Evolutionary conservation across 2,329 filamentous ascomycete genomes (phyloP), one percentile per base, ranked within the genome.

Genomic region (Colletotrichum godetiae): DNA sequence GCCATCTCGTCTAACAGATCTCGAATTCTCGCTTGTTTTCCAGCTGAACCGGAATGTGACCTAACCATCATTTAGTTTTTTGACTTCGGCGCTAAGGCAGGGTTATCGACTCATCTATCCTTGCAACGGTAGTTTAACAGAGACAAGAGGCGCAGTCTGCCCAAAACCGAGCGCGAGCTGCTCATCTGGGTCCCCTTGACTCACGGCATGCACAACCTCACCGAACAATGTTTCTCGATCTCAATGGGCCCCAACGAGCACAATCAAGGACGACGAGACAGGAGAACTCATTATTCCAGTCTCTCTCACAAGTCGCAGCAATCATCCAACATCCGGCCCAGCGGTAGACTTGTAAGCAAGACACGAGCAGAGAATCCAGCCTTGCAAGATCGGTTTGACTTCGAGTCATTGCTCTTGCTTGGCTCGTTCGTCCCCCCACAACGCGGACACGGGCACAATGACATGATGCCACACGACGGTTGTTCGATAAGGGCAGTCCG

Each of bases 321-420:
- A 6, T 27, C 13, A 35, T 12, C 60, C 11, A 63, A 11, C 8
- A 10, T 19, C 10, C 27, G 15, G 12, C 19, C 19, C 2, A 29
- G 24, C n/a, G n/a, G 19, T 11, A 13, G 10, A 55, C 29, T 65
- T 65, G 49, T 22, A 22, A 29, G 31, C 31, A 29, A n/a, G 56
- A 13, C 11, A 27, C 7, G 12, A 7, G 31, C 29, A 5, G 13
- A 4, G 1, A 42, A 42, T 19, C 33, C 37, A 10, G 15, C 37
- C 27, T 29, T 29, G 27, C 57, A 68, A 33, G 37, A 42, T 42
- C 31, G 15, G 29, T 56, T 56, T n/a, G 55, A 15, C 24, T 27
- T 59, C 46, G 66, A 70, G 70, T 70, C 70, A 73, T 69, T 35
- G 29, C 27, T 60, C 29, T n/a, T 24, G 13, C 12, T 10, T 60